Percentiles rank a stretch among this genome's conserved stretches.
These are phyloP conservation scores for Candida ovalis DNA, from an alignment of 805 yeast genomes.

Conservation along the genomic window DNA sequence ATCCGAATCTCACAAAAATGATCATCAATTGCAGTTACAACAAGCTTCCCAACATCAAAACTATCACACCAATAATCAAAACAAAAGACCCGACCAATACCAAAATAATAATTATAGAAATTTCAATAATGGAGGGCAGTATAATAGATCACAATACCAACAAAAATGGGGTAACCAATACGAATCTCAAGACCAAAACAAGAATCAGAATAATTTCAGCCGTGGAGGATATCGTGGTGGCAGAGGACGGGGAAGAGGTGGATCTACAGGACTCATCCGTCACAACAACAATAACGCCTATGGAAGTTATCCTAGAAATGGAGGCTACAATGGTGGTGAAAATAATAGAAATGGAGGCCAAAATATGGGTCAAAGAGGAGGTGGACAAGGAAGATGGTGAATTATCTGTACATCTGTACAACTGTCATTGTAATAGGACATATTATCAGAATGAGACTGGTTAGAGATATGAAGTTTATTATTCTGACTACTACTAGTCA, in stretches of 20 bases:
- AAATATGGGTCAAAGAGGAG: neutral
- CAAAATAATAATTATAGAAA: neutral
- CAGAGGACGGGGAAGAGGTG: slow-evolving; percentile 1
- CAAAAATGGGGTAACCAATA: neutral
- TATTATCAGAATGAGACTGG: too few relatives aligned
- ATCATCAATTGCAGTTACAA: neutral
- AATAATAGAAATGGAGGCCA: neutral
- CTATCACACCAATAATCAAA: neutral
- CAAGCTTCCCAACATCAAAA: neutral
- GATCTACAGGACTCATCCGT: neutral
- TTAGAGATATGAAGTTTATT: too few relatives aligned
- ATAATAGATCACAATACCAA: neutral
- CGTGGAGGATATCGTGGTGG: neutral
- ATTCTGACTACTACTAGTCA: too few relatives aligned
- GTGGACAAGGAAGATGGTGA: neutral
- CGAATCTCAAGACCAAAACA: neutral
- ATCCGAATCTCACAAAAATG: neutral
- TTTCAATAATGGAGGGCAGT: neutral
- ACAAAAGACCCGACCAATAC: neutral
- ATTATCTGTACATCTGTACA: neutral
- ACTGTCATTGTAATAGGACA: neutral
- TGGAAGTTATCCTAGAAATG: neutral
- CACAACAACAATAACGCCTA: neutral
- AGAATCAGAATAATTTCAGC: neutral
- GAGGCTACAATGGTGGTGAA: neutral